phyloP scores from a whole-genome alignment of 495 filamentous ascomycete species.

The Aspergillus kassunensis region DNA sequence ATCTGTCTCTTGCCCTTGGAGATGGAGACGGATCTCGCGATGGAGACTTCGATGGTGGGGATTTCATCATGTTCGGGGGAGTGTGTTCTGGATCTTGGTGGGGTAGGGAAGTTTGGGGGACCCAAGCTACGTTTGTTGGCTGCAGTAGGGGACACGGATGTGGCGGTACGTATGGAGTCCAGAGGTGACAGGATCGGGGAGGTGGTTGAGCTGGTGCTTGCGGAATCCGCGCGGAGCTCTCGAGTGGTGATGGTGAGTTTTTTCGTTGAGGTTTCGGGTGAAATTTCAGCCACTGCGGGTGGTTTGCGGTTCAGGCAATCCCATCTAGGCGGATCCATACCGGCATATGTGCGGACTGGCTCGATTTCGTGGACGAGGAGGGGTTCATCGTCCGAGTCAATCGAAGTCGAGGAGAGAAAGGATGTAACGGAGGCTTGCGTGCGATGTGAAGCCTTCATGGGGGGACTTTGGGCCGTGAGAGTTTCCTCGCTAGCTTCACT shows the following conservation, averaged over 20 bases:
- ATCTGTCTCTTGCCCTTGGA: slow-evolving; percentile 34
- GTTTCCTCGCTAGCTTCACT: slow-evolving; percentile 15
- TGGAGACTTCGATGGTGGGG: slow-evolving; percentile 36
- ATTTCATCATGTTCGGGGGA: slow-evolving; percentile 5
- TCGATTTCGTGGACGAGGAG: slow-evolving; percentile 17
- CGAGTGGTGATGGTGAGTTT: slow-evolving; percentile 15
- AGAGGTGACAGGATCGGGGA: slow-evolving; percentile 16
- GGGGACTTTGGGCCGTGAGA: slow-evolving; percentile 9
- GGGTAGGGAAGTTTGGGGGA: slow-evolving; percentile 10
- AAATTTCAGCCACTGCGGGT: background rate
- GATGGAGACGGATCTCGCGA: slow-evolving; percentile 40
- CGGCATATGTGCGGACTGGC: slow-evolving; percentile 13
- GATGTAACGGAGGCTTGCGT: slow-evolving; percentile 19
- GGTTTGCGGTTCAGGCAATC: slow-evolving; percentile 22
- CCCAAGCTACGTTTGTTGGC: background rate
- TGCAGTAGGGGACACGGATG: slow-evolving; percentile 18
- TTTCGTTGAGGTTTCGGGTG: background rate
- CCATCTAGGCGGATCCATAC: slow-evolving; percentile 21
- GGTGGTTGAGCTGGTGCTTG: slow-evolving; percentile 2
- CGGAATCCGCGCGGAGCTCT: slow-evolving; percentile 7
- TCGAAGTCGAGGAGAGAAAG: slow-evolving; percentile 17
- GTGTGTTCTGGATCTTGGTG: slow-evolving; percentile 3
- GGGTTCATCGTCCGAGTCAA: slow-evolving; percentile 18
- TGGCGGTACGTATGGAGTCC: slow-evolving; percentile 8
- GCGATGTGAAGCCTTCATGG: slow-evolving; percentile 8